A percentile compares a stretch with the other conserved stretches of the same genome.
Evolutionary conservation across 257 asterid species (phyloP).

Genomic region (Perilla frutescens): DNA sequence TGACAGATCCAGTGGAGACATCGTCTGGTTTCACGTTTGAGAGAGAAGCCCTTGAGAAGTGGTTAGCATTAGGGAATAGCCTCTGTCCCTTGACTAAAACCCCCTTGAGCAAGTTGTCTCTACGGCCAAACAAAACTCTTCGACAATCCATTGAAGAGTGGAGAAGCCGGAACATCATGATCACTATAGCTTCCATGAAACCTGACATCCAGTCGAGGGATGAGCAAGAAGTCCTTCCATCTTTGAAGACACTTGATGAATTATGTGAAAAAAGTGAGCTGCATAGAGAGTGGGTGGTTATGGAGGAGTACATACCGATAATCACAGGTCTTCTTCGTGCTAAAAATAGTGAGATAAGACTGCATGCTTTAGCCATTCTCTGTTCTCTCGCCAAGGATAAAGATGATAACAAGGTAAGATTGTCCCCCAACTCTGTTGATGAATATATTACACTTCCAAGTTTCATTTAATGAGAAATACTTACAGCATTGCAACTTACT

Average conservation of each 20-base stretch:
- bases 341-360: slow-evolving; percentile 37
- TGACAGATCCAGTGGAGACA: slow-evolving; percentile 58
- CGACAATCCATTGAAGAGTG: slow-evolving; percentile 58
- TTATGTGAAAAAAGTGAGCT: slow-evolving; percentile 38
- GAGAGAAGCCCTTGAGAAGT: slow-evolving; percentile 50
- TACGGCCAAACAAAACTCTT: slow-evolving; percentile 50
- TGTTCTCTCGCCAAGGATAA: slow-evolving; percentile 47
- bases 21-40: slow-evolving; percentile 50
- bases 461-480: neutral
- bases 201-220: slow-evolving; percentile 39
- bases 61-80: slow-evolving; percentile 44
- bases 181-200: slow-evolving; percentile 51
- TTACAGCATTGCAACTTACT: slow-evolving; percentile 23
- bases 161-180: slow-evolving; percentile 51
- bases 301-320: slow-evolving; percentile 54
- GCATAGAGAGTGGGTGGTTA: slow-evolving; percentile 58
- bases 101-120: slow-evolving; percentile 35
- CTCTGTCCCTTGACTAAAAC: slow-evolving; percentile 51
- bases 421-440: neutral
- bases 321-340: slow-evolving; percentile 38
- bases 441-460: neutral
- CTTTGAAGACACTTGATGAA: slow-evolving; percentile 38
- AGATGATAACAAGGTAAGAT: slow-evolving; percentile 48
- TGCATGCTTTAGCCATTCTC: slow-evolving; percentile 47
- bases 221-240: slow-evolving; percentile 40